Evolutionary conservation across 1,284 basidiomycete species (phyloP), one percentile per base, ranked within the genome.

Genomic region (Puccinia polysora): DNA sequence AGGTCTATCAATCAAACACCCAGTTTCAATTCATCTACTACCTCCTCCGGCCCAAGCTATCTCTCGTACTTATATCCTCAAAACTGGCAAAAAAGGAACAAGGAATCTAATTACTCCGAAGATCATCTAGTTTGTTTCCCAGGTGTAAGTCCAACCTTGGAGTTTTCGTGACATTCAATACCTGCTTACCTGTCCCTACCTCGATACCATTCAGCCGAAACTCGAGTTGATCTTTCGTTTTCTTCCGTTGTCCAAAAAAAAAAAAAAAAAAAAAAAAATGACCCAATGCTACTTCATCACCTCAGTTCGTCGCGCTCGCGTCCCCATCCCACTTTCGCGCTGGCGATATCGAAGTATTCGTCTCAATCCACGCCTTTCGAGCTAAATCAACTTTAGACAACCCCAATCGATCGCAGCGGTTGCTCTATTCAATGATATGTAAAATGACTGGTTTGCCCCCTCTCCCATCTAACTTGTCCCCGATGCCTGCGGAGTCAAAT

Each of bases 111-210:
- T 56, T 49, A 52, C 47, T 28, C 40, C 10, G 56, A 69, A 59
- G 67, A 69, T 43, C 67, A 69, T 56, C 49, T 69, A 1, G 67
- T 69, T 40, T 59, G 56, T 40, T 69, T 69, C 45, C 67, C 67
- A 36, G 67, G 67, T 23, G 65, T 68, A 45, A 68, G 65, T 49
- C n/a, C n/a, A n/a, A n/a, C n/a, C n/a, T n/a, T n/a, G n/a, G n/a
- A n/a, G n/a, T n/a, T n/a, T n/a, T n/a, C n/a, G n/a, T n/a, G n/a
- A n/a, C n/a, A n/a, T n/a, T n/a, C n/a, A n/a, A n/a, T n/a, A n/a
- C n/a, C n/a, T n/a, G n/a, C n/a, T n/a, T n/a, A n/a, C n/a, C n/a
- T n/a, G n/a, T n/a, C n/a, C n/a, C n/a, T n/a, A n/a, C n/a, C n/a
- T n/a, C n/a, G n/a, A n/a, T n/a, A n/a, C n/a, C n/a, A n/a, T n/a